Conservation (phyloP, 345 rosid species). For the Populus euphratica region DNA sequence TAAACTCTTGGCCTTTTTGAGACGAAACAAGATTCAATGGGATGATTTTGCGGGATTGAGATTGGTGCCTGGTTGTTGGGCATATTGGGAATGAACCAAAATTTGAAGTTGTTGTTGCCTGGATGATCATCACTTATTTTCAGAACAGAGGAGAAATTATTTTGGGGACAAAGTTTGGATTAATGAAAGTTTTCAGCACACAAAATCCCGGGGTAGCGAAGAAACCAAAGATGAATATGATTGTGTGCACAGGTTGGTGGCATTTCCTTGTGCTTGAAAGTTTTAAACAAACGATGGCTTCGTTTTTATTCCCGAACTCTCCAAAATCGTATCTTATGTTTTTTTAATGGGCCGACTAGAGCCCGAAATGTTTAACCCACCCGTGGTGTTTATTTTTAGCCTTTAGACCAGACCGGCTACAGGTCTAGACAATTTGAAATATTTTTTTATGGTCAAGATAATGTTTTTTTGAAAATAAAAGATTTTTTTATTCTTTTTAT, state of each 20-base stretch:
- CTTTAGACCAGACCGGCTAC: neutral
- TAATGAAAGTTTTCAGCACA: neutral
- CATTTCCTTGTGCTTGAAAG: too few relatives aligned
- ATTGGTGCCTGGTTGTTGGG: conserved; percentile 1
- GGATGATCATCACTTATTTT: conserved; percentile 24
- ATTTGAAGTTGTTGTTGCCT: conserved; percentile 9
- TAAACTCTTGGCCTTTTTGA: neutral
- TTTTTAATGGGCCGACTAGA: too few relatives aligned
- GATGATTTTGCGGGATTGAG: neutral
- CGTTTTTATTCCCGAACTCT: too few relatives aligned
- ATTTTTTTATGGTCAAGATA: too few relatives aligned
- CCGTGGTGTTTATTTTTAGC: neutral
- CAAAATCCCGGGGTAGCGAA: neutral
- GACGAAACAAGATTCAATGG: neutral
- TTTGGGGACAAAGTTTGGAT: neutral
- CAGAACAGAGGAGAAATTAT: neutral
- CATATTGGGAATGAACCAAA: conserved; percentile 17
- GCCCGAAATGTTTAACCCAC: too few relatives aligned
- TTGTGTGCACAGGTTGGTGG: neutral
- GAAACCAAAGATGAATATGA: neutral
- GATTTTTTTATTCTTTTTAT: too few relatives aligned
- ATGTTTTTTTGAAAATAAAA: too few relatives aligned
- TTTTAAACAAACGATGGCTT: too few relatives aligned
- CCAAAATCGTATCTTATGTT: too few relatives aligned
- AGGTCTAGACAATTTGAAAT: neutral